Evolutionary conservation across 768 basidiomycete species (phyloP).

Genomic region (Rhodotorula toruloides): DNA sequence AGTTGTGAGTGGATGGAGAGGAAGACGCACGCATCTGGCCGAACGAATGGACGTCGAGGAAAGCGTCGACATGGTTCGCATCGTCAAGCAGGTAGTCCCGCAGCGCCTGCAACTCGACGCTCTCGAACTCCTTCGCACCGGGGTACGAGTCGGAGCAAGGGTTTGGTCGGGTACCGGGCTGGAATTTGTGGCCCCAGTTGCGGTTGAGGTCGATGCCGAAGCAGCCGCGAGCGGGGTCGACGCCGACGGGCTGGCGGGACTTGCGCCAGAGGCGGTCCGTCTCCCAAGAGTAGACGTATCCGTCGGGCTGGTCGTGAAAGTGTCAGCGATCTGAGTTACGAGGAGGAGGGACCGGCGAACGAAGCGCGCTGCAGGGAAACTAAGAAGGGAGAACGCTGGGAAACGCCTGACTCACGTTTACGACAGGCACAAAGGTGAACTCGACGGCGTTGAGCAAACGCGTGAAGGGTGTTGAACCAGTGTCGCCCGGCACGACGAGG

Average conservation of each 20-base stretch:
- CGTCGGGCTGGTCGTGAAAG: slow-evolving; percentile 37
- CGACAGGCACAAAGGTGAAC: slow-evolving; percentile 63
- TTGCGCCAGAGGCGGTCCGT: slow-evolving; percentile 65
- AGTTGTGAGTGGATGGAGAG: not conserved
- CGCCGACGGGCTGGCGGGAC: slow-evolving; percentile 58
- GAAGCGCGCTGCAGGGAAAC: too few relatives aligned
- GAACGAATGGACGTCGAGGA: slow-evolving; percentile 72
- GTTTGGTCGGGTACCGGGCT: slow-evolving; percentile 41
- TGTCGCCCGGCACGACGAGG: slow-evolving; percentile 57
- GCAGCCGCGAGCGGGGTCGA: too few relatives aligned
- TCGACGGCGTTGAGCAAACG: slow-evolving; percentile 48
- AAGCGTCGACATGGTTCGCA: slow-evolving; percentile 54
- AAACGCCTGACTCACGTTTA: slow-evolving; percentile 10
- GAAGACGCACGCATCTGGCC: slow-evolving; percentile 67
- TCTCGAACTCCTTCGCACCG: slow-evolving; percentile 65
- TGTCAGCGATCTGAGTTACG: too few relatives aligned
- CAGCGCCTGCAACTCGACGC: slow-evolving; percentile 69
- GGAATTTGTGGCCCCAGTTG: slow-evolving; percentile 56
- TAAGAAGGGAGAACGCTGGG: not conserved
- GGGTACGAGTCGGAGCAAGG: slow-evolving; percentile 74
- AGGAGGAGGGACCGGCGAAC: too few relatives aligned
- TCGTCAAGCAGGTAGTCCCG: slow-evolving; percentile 59
- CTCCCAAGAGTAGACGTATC: slow-evolving; percentile 68
- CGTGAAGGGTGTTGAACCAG: slow-evolving; percentile 50
- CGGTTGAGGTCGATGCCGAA: slow-evolving; percentile 74